Evolutionary conservation across 2,329 filamentous ascomycete genomes (phyloP).

Genomic region (Dothiorella sarmentorum): DNA sequence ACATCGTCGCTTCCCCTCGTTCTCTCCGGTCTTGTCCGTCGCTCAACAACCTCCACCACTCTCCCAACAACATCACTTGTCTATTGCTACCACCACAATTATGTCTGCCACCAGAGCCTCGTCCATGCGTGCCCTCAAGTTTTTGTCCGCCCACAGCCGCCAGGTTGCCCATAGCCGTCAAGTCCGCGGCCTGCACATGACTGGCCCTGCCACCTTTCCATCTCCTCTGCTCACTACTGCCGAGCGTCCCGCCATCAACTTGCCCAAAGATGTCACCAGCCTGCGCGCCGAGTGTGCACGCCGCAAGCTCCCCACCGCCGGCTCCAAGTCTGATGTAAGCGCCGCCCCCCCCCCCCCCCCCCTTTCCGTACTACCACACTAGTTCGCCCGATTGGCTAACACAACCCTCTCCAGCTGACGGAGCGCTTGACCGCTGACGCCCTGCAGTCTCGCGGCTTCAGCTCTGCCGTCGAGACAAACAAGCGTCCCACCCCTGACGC

Average conservation of each 20-base stretch:
- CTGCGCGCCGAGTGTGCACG: slow-evolving; percentile 51
- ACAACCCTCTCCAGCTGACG: slow-evolving; percentile 40
- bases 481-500: slow-evolving; percentile 34
- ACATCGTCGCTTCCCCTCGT: no score
- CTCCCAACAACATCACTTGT: slow-evolving; percentile 7
- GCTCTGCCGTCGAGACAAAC: slow-evolving; percentile 51
- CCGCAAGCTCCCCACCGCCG: slow-evolving; percentile 45
- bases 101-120: slow-evolving; percentile 44
- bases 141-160: slow-evolving; percentile 36
- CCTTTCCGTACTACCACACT: slow-evolving; percentile 1
- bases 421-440: slow-evolving; percentile 52
- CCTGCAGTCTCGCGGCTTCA: slow-evolving; percentile 52
- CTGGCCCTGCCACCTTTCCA: slow-evolving; percentile 55
- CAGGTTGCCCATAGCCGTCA: slow-evolving; percentile 24
- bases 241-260: slow-evolving; percentile 51
- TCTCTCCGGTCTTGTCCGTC: not conserved
- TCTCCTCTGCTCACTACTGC: slow-evolving; percentile 47
- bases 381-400: not conserved
- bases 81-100: slow-evolving; percentile 25
- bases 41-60: not conserved
- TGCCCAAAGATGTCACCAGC: slow-evolving; percentile 50
- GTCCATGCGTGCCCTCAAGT: slow-evolving; percentile 42
- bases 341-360: not conserved
- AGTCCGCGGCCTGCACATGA: slow-evolving; percentile 56
- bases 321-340: slow-evolving; percentile 49